Base-by-base conservation (phyloP, 371 early-diverging fungal genomes). In the Dinochytrium kinnereticum region DNA sequence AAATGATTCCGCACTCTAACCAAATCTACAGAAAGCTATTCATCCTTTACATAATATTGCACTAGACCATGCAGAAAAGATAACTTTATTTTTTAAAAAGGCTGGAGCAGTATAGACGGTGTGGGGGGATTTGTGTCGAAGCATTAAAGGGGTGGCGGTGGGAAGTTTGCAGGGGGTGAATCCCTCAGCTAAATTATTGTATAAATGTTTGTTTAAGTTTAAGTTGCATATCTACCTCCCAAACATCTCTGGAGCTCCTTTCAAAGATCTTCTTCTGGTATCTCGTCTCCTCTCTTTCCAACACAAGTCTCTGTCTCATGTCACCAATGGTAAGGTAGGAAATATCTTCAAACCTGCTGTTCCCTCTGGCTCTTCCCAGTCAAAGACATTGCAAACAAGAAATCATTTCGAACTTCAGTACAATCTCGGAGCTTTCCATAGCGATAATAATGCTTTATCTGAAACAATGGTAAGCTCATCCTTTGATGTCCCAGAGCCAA, bases 391-490 rank as follows among this genome's bases (percentile, higher is more conserved):
- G 83, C 83, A 74, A 85, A 85, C 26, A 66, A 24, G 59, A 85
- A 76, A n/a, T 85, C 83, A 19, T 64, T 68, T 10, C 80, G 51
- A 2, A 75, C 77, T 19, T 50, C 50, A 1, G 76, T 24, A 71
- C 85, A 85, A 75, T 81, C 78, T 21, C 76, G 49, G 55, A 78
- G 71, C 21, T 68, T 74, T 0, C 85, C 85, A 55, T 82, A 77
- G 15, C 81, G 73, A 69, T 83, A 85, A 73, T 79, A 85, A 49
- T 79, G 72, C 70, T 76, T 79, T 37, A 80, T 66, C 70, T 85
- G 82, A 21, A 68, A 10, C 64, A 64, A 33, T 13, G 30, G 19
- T 24, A 44, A 40, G 10, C n/a, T 26, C n/a, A n/a, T n/a, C n/a
- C n/a, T n/a, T n/a, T n/a, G n/a, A n/a, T n/a, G n/a, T n/a, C n/a